These are phyloP conservation scores for Coemansia sp. DNA, from an alignment of 192 early-diverging fungal genomes.

Conservation along the genomic window DNA sequence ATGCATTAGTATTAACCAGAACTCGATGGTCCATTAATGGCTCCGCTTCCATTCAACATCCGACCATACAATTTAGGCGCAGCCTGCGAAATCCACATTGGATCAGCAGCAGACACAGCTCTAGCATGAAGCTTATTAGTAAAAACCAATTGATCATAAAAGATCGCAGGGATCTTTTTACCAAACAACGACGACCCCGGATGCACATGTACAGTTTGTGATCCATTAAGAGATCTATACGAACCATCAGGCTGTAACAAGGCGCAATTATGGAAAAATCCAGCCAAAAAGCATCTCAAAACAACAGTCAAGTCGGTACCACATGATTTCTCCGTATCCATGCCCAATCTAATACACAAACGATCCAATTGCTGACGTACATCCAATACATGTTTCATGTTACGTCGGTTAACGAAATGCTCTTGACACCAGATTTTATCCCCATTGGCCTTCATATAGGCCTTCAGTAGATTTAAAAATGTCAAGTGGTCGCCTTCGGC, in stretches of 20 bases:
- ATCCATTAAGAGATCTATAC: slow-evolving; percentile 61
- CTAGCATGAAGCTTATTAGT: slow-evolving; percentile 89
- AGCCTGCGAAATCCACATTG: slow-evolving; percentile 74
- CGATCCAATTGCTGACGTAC: slow-evolving; percentile 81
- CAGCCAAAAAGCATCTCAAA: slow-evolving; percentile 80
- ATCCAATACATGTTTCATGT: slow-evolving; percentile 83
- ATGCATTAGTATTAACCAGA: too few relatives aligned
- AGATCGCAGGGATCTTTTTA: slow-evolving; percentile 70
- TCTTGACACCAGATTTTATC: slow-evolving; percentile 85
- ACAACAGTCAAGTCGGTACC: slow-evolving; percentile 72
- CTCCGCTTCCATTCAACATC: too few relatives aligned
- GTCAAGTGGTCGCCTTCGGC: slow-evolving; percentile 94
- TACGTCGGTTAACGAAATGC: slow-evolving; percentile 86
- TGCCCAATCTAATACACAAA: slow-evolving; percentile 67
- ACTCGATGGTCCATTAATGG: too few relatives aligned
- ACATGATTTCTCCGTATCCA: slow-evolving; percentile 61
- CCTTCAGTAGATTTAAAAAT: slow-evolving; percentile 75
- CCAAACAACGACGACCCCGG: slow-evolving; percentile 83
- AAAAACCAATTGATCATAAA: slow-evolving; percentile 89
- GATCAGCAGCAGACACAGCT: slow-evolving; percentile 74
- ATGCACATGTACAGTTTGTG: slow-evolving; percentile 79
- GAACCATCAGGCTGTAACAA: slow-evolving; percentile 82
- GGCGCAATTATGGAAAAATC: slow-evolving; percentile 89
- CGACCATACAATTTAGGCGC: slow-evolving; percentile 72
- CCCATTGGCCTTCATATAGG: slow-evolving; percentile 72